phyloP scores from a whole-genome alignment of 345 rosid genomes.

The Arabis hirsuta region DNA sequence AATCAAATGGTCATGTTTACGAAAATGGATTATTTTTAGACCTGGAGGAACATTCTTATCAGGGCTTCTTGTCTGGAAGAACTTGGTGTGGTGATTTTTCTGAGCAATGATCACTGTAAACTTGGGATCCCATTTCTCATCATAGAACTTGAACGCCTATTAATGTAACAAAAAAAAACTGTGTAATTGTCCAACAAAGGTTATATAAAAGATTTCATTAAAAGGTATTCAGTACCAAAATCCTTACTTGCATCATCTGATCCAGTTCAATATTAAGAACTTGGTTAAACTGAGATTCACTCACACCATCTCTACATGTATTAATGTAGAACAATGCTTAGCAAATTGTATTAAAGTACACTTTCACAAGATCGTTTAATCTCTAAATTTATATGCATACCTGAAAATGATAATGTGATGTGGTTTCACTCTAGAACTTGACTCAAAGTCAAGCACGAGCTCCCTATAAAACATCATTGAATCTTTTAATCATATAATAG shows the following conservation, averaged over 20 bases:
- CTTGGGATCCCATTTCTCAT: conserved; percentile 70
- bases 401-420: conserved; percentile 81
- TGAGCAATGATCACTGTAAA: conserved; percentile 76
- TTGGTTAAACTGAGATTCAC: conserved; percentile 84
- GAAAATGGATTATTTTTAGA: conserved; percentile 17
- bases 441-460: conserved; percentile 62
- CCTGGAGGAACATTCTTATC: conserved; percentile 81
- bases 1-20: background rate
- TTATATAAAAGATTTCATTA: background rate
- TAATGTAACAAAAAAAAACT: background rate
- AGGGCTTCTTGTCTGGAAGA: conserved; percentile 69
- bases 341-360: background rate
- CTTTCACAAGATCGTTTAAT: background rate
- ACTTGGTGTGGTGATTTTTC: conserved; percentile 83
- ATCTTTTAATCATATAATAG: no score
- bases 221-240: background rate
- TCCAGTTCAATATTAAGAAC: conserved; percentile 75
- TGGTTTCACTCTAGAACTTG: conserved; percentile 69
- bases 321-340: background rate
- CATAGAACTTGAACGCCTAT: conserved; percentile 80
- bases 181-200: background rate
- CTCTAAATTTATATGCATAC: conserved; percentile 34
- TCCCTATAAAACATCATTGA: conserved; percentile 50
- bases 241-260: conserved; percentile 68
- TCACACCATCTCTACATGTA: conserved; percentile 79